Percentiles rank a stretch among this genome's conserved stretches.
Evolutionary conservation across 2,329 filamentous ascomycete genomes (phyloP).

Genomic region (Aureobasidium sp.): DNA sequence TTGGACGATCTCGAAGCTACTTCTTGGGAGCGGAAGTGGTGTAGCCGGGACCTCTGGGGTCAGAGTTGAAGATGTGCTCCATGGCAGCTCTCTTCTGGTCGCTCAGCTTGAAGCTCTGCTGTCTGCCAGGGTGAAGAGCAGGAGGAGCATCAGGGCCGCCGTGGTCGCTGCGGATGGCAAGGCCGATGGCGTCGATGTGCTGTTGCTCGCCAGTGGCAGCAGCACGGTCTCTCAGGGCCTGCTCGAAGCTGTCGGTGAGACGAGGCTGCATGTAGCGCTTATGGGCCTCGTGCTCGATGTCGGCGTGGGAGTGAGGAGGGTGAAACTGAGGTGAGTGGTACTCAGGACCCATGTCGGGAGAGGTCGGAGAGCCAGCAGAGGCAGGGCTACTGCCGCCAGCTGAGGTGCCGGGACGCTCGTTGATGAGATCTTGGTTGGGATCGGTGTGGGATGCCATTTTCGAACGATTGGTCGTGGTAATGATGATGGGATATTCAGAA

Average conservation of each 20-base stretch:
- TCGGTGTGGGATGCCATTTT: constrained; percentile 8
- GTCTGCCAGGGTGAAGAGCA: constrained; percentile 11
- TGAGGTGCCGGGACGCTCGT: constrained; percentile 17
- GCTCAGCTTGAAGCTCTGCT: constrained; percentile 23
- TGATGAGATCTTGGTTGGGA: constrained; percentile 13
- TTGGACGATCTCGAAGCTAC: neutral
- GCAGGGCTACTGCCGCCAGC: constrained; percentile 14
- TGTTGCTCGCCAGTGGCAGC: constrained; percentile 1
- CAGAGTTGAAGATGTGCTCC: constrained; percentile 19
- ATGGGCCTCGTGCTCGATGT: constrained; percentile 2
- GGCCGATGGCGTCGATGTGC: neutral
- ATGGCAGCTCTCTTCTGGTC: constrained; percentile 25
- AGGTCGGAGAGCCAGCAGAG: neutral
- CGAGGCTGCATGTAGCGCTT: constrained; percentile 15
- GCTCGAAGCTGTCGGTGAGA: constrained; percentile 23
- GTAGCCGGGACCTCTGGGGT: constrained; percentile 9
- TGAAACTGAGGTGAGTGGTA: constrained; percentile 6
- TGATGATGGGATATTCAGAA: neutral
- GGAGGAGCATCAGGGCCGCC: constrained; percentile 14
- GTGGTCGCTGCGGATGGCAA: constrained; percentile 12
- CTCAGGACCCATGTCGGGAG: constrained; percentile 4
- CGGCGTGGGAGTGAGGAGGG: constrained; percentile 4
- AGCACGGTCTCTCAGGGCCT: constrained; percentile 17
- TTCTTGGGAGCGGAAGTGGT: neutral
- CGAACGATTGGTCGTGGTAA: constrained; percentile 8